Base-by-base conservation (phyloP, 495 filamentous ascomycete species). In the Talaromyces trachyspermus region DNA sequence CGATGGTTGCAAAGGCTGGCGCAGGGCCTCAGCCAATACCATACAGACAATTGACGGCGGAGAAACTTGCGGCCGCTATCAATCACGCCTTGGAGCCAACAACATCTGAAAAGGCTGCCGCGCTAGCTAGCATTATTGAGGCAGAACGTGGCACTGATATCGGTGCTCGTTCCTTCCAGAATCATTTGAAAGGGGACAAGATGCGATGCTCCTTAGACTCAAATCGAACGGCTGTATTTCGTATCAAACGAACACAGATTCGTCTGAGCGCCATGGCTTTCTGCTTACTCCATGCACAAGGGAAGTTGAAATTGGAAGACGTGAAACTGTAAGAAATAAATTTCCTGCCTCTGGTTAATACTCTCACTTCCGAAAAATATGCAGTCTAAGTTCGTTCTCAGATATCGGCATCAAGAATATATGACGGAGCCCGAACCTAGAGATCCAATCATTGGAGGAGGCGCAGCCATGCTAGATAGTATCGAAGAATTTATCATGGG, bases 401-500 rank as follows among this genome's bases (percentile, higher is more conserved):
- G 81, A 32, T 85, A 83, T 53, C 84, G 80, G 24, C 56, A 80
- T 2, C 66, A 71, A 43, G 83, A 89, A 54, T 84, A 88, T 54
- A 78, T 83, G 49, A 86, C 83, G 1, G 79, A 84, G 40, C 78
- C 85, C 29, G 75, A 88, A 44, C 81, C 86, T 2, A 78, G 75
- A 53, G 81, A 88, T 49, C 86, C 86, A 0, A 74, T 90, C 14
- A 79, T 83, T 6, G 86, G 85, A 11, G 78, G 76, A 24, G 79
- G 86, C 1, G 78, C 81, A 14, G 85, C 88, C 0, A 61, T 95
- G 2, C 66, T 91, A 11, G 88, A 88, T 4, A 86, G 88, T 6
- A 69, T 88, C 27, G 73, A 80, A 12, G 83, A 73, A 49, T 77
- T 97, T 40, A 74, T 84, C 56, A 86, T 91, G 74, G 89, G 88